Base-by-base conservation (phyloP, 352 stramenopile genomes). In the Globisporangium cystogenes region DNA sequence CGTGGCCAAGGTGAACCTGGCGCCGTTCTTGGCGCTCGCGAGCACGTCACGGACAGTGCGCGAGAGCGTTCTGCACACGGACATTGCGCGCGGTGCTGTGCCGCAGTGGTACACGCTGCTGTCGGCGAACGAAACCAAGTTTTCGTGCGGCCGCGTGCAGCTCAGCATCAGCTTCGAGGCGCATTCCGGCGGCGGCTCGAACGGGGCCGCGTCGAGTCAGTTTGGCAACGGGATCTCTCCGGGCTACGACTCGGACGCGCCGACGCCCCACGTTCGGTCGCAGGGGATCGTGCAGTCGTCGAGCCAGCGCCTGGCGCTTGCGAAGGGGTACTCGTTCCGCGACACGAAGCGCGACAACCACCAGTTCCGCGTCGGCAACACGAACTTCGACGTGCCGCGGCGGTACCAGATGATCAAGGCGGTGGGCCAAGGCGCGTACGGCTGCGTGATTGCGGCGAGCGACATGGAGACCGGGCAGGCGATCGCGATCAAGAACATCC, bases 401-500 rank as follows among this genome's bases (percentile, higher is more conserved):
- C 78, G 84, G 31, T 94, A 94, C 59, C 82, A 94, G 57, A 90
- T 94, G 77, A 94, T 94, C 61, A 92, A 92, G 55, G 83, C 79
- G 7, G 71, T 97, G 24, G 90, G 90, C 8, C 91, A 96, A 67
- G 90, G 90, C 33, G 90, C 89, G 3, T 97, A 97, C 59, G 90
- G 90, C 16, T 92, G 90, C 51, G 90, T 97, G 48, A 96, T 97
- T 50, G 83, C 82, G 45, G 80, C 79, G 18, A 95, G 85, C 48
- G 81, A 94, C 65, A 93, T 73, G 45, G 81, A 92, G 51, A 93
- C 86, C 1, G 82, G 87, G 2, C 78, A 87, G 47, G 86, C 93
- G 51, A 87, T 98, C 27, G 95, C 93, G 6, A 98, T 98, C 63
- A 98, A 98, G 68, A 98, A 98, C 76, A 90, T 98, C 15, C 90